Conservation (phyloP, 2,329 filamentous ascomycete species). For the Samsoniella hepiali region DNA sequence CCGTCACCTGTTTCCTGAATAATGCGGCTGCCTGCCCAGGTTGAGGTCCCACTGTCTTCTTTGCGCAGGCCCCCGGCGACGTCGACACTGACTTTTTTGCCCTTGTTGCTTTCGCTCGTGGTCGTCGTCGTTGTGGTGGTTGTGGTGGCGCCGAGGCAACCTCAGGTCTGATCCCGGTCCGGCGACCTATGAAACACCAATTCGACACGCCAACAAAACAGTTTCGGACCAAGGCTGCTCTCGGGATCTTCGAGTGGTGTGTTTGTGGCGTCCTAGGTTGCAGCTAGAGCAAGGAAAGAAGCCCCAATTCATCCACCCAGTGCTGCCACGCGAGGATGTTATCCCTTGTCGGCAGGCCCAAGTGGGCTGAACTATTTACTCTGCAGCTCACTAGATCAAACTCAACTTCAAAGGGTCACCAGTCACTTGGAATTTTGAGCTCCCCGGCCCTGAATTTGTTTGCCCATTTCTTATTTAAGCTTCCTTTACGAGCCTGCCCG, state of each 20-base stretch:
- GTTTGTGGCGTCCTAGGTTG: neutral
- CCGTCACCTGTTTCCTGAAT: slow-evolving; percentile 6
- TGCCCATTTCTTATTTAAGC: neutral
- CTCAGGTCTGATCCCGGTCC: neutral
- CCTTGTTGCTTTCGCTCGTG: neutral
- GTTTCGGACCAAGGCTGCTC: neutral
- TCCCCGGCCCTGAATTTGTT: neutral
- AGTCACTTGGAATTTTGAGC: neutral
- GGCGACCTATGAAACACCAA: slow-evolving; percentile 4
- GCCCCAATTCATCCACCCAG: neutral
- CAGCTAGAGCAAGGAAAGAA: neutral
- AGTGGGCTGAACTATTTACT: slow-evolving; percentile 6
- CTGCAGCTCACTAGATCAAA: slow-evolving; percentile 9
- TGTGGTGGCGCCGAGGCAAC: neutral
- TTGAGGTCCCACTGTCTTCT: neutral
- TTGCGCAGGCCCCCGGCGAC: neutral
- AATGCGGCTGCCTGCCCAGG: neutral
- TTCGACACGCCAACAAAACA: slow-evolving; percentile 16
- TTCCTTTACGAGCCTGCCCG: neutral
- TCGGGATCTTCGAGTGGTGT: neutral
- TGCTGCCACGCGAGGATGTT: slow-evolving; percentile 6
- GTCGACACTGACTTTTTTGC: neutral
- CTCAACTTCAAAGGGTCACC: slow-evolving; percentile 5
- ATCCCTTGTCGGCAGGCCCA: neutral
- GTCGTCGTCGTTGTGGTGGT: neutral